Percentiles rank a stretch among this genome's conserved stretches.
These are phyloP conservation scores for Botrytis byssoidea DNA, from an alignment of 2,329 filamentous ascomycete genomes.

Conservation along the genomic window DNA sequence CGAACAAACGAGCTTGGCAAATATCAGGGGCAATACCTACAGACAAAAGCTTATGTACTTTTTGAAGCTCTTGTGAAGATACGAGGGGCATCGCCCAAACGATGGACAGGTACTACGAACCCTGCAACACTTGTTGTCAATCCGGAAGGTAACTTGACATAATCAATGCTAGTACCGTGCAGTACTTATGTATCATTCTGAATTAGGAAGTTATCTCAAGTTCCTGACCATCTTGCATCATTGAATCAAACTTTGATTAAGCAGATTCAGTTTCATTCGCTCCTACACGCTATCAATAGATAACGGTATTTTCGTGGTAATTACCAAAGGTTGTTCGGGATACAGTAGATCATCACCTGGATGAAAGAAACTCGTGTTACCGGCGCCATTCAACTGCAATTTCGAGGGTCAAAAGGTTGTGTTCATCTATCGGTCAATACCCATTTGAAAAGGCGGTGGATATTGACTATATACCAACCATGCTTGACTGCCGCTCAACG, in stretches of 20 bases:
- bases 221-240: conserved; percentile 11
- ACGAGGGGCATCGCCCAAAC: not conserved
- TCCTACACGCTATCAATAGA: not conserved
- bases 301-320: not conserved
- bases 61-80: conserved; percentile 10
- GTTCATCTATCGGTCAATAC: not conserved
- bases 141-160: conserved; percentile 14
- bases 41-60: not conserved
- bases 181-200: conserved; percentile 14
- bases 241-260: not conserved
- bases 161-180: not conserved
- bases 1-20: conserved; percentile 7
- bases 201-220: conserved; percentile 4
- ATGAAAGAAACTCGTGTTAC: not conserved
- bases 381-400: not conserved
- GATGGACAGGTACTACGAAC: conserved; percentile 8
- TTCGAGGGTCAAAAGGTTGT: not conserved
- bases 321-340: not conserved
- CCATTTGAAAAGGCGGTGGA: not conserved
- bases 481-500: not conserved
- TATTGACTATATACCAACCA: not conserved
- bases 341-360: not conserved
- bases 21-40: not conserved
- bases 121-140: conserved; percentile 19
- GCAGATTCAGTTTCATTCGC: not conserved